These are phyloP conservation scores for Puccinia horiana DNA, from an alignment of 1,284 basidiomycete genomes.

Conservation along the genomic window DNA sequence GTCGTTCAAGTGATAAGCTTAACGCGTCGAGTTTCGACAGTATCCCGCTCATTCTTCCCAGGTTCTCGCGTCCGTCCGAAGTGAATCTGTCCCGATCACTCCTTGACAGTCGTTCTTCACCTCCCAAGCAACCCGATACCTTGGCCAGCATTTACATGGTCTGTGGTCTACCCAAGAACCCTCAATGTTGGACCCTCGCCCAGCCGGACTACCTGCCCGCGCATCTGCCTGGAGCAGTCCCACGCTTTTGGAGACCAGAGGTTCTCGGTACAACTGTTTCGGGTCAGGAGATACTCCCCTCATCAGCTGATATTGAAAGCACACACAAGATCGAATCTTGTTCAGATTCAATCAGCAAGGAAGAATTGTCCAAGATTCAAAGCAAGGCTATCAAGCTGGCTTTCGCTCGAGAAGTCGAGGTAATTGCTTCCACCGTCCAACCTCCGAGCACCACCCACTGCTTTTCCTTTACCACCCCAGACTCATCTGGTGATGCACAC, in stretches of 20 bases:
- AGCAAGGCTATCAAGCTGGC: conserved; percentile 82
- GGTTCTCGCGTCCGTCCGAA: neutral
- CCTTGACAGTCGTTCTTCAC: neutral
- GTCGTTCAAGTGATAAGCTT: neutral
- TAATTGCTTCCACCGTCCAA: conserved; percentile 85
- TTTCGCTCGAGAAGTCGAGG: conserved; percentile 88
- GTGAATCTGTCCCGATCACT: neutral
- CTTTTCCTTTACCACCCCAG: conserved; percentile 70
- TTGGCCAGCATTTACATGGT: conserved; percentile 62
- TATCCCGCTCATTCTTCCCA: neutral
- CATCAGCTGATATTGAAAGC: conserved; percentile 54
- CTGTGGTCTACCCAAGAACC: conserved; percentile 62
- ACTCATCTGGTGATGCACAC: conserved; percentile 34
- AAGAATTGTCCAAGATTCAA: conserved; percentile 79
- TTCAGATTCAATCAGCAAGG: conserved; percentile 7
- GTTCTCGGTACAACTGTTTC: conserved; percentile 79
- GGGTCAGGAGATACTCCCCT: conserved; percentile 51
- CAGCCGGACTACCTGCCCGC: conserved; percentile 82
- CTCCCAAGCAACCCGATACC: conserved; percentile 50
- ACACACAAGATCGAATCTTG: neutral
- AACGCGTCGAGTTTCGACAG: neutral
- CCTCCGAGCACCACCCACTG: conserved; percentile 88
- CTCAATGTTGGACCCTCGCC: conserved; percentile 75
- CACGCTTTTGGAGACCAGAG: conserved; percentile 90
- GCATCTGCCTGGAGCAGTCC: conserved; percentile 84